These are phyloP conservation scores for Yamadazyma membranifaciens DNA, from an alignment of 1,139 yeast species.

Conservation along the genomic window DNA sequence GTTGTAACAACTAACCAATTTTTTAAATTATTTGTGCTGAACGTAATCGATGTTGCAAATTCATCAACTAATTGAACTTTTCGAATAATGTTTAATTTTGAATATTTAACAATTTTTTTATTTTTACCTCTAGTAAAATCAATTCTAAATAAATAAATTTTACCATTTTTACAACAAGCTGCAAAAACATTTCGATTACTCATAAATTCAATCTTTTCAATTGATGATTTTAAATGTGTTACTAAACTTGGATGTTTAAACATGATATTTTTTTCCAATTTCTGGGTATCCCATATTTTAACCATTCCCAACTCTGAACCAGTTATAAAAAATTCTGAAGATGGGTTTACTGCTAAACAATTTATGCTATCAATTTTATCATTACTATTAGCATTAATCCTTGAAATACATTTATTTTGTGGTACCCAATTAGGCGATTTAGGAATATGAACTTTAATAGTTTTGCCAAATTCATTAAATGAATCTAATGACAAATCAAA, in stretches of 20 bases:
- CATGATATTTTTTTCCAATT: slow-evolving; percentile 63
- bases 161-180: slow-evolving; percentile 67
- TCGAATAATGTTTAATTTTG: slow-evolving; percentile 43
- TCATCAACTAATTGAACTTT: slow-evolving; percentile 36
- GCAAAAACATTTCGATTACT: slow-evolving; percentile 64
- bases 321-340: slow-evolving; percentile 66
- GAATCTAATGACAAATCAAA: slow-evolving; percentile 59
- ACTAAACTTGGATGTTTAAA: slow-evolving; percentile 53
- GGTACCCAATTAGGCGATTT: slow-evolving; percentile 21
- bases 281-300: slow-evolving; percentile 74
- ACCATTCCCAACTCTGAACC: slow-evolving; percentile 75
- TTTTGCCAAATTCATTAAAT: slow-evolving; percentile 67
- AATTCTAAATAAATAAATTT: slow-evolving; percentile 55
- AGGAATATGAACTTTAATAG: slow-evolving; percentile 8
- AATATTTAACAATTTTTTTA: slow-evolving; percentile 31
- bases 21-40: slow-evolving; percentile 32
- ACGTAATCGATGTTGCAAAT: slow-evolving; percentile 34
- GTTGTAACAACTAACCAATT: slow-evolving; percentile 47
- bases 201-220: slow-evolving; percentile 53
- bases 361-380: slow-evolving; percentile 40
- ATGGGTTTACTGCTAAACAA: slow-evolving; percentile 58
- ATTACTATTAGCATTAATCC: slow-evolving; percentile 25
- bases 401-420: slow-evolving; percentile 58
- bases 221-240: slow-evolving; percentile 45
- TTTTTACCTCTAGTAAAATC: slow-evolving; percentile 42